phyloP scores from a whole-genome alignment of 805 yeast species.

The Candida argentea region DNA sequence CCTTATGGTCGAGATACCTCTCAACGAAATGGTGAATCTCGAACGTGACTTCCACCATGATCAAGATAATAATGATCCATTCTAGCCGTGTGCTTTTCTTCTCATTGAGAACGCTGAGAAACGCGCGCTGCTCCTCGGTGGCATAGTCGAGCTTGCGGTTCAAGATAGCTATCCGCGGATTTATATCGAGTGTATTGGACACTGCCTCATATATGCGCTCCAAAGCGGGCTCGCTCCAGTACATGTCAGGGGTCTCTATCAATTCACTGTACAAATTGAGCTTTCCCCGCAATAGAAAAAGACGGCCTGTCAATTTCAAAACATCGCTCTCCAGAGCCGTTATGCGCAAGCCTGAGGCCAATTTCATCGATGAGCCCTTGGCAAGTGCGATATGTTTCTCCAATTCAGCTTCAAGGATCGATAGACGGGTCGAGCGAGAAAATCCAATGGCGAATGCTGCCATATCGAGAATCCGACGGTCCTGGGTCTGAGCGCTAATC shows the following conservation, averaged over 20 bases:
- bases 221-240: slow-evolving; percentile 85
- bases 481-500: slow-evolving; percentile 41
- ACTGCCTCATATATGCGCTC: slow-evolving; percentile 68
- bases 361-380: slow-evolving; percentile 49
- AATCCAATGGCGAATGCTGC: slow-evolving; percentile 86
- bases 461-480: slow-evolving; percentile 53
- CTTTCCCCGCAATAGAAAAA: slow-evolving; percentile 70
- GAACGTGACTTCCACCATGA: slow-evolving; percentile 76
- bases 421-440: slow-evolving; percentile 77
- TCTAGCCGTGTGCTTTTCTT: slow-evolving; percentile 69
- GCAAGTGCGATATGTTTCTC: slow-evolving; percentile 62
- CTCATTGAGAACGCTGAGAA: slow-evolving; percentile 66
- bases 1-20: too few species aligned
- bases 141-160: slow-evolving; percentile 86
- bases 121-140: slow-evolving; percentile 75
- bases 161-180: slow-evolving; percentile 66
- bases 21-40: slow-evolving; percentile 71
- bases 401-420: slow-evolving; percentile 63
- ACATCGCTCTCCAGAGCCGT: slow-evolving; percentile 46
- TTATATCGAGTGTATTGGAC: slow-evolving; percentile 63
- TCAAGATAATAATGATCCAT: slow-evolving; percentile 79
- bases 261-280: slow-evolving; percentile 79
- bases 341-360: slow-evolving; percentile 50
- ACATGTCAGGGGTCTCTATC: slow-evolving; percentile 85
- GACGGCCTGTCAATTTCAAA: slow-evolving; percentile 58